These are phyloP conservation scores for Pseudocohnilembus persalinus DNA, from an alignment of 169 alveolate species.

Conservation along the genomic window DNA sequence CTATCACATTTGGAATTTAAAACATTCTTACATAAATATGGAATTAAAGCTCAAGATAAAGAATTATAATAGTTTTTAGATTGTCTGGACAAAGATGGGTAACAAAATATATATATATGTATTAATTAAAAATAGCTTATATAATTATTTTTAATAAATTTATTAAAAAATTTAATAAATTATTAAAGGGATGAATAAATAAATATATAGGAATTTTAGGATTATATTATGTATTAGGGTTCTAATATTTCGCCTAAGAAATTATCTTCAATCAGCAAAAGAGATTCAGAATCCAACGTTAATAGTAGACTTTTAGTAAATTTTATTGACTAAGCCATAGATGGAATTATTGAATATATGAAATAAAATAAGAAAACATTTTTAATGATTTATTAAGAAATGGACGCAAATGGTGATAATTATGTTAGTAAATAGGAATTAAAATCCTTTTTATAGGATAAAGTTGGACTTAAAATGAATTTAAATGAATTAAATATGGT, in stretches of 20 bases:
- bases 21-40: neutral
- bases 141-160: too few relatives aligned
- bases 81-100: neutral
- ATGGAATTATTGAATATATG: neutral
- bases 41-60: neutral
- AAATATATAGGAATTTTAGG: neutral
- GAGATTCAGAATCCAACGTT: neutral
- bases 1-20: neutral
- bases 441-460: neutral
- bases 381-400: neutral
- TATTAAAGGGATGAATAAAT: neutral
- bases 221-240: neutral
- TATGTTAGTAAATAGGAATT: neutral
- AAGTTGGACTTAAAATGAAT: neutral
- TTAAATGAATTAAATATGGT: neutral
- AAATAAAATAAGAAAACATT: neutral
- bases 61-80: neutral
- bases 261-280: neutral
- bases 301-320: neutral
- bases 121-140: too few relatives aligned
- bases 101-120: too few relatives aligned
- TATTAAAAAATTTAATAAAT: too few relatives aligned
- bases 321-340: neutral
- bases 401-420: neutral
- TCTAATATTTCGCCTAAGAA: neutral